A percentile compares a stretch with the other conserved stretches of the same genome.
phyloP scores from a whole-genome alignment of 2,329 filamentous ascomycete genomes.

The Beauveria caledonica region DNA sequence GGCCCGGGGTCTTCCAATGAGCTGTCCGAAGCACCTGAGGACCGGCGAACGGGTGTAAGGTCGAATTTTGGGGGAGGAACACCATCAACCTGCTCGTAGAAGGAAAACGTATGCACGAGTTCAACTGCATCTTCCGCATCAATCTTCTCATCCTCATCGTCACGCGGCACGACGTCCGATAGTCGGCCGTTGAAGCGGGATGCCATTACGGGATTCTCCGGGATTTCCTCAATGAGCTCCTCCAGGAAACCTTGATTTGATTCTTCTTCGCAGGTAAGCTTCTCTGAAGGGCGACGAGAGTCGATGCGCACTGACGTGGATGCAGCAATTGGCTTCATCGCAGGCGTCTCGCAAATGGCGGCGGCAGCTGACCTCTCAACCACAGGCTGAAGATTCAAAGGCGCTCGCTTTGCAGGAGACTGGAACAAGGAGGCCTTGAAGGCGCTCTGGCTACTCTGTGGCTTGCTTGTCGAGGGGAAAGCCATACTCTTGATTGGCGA shows the following conservation, averaged over 20 bases:
- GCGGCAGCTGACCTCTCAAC: conserved; percentile 19
- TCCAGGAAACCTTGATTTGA: conserved; percentile 17
- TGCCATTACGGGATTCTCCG: conserved; percentile 26
- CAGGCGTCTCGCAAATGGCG: conserved; percentile 22
- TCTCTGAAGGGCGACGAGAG: conserved; percentile 25
- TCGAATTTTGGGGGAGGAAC: neutral
- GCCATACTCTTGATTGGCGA: conserved; percentile 34
- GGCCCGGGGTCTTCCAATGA: neutral
- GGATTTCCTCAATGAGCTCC: conserved; percentile 21
- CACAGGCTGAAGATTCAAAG: conserved; percentile 26
- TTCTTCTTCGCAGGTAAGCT: conserved; percentile 29
- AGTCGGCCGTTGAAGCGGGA: conserved; percentile 37
- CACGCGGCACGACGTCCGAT: conserved; percentile 36
- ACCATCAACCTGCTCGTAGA: neutral
- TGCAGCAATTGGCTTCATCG: conserved; percentile 29
- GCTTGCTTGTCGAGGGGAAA: conserved; percentile 19
- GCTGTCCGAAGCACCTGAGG: neutral
- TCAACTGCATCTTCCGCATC: conserved; percentile 18
- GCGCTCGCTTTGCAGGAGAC: conserved; percentile 42
- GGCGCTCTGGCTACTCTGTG: conserved; percentile 27
- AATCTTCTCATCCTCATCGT: conserved; percentile 25
- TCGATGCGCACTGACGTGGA: conserved; percentile 22
- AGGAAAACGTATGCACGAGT: conserved; percentile 3
- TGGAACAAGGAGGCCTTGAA: conserved; percentile 41
- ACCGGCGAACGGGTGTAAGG: neutral